Conservation (phyloP, 441 rosid genomes). For the Pelargonium cotyledonis region DNA sequence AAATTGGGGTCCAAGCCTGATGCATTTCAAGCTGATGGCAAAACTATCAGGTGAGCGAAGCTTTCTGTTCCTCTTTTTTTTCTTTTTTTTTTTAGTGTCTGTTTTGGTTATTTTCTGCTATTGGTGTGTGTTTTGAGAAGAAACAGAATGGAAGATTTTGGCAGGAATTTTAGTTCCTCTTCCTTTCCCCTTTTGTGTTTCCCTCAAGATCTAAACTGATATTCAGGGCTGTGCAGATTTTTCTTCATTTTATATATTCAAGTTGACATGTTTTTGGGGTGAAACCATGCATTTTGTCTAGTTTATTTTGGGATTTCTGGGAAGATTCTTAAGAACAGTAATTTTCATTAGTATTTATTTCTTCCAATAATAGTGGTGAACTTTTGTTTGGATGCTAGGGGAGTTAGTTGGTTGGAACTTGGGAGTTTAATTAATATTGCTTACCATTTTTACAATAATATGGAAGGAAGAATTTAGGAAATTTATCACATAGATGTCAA, state of each 20-base stretch:
- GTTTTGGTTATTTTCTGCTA: slow-evolving; percentile 3
- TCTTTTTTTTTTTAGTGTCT: neutral
- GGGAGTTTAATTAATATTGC: neutral
- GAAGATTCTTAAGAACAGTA: neutral
- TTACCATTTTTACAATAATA: neutral
- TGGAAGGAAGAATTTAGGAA: neutral
- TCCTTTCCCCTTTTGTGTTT: neutral
- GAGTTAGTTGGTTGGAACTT: neutral
- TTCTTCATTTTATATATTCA: neutral
- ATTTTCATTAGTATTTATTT: too few species aligned
- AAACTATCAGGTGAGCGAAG: slow-evolving; percentile 46
- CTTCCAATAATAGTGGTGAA: neutral
- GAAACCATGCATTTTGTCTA: neutral
- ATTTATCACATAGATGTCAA: slow-evolving; percentile 8
- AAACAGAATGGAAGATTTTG: neutral
- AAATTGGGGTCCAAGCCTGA: slow-evolving; percentile 97
- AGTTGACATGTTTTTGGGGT: neutral
- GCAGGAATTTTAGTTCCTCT: neutral
- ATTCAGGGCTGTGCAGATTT: slow-evolving; percentile 1
- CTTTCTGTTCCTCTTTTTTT: neutral
- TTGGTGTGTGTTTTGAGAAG: slow-evolving; percentile 17
- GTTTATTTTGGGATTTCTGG: neutral
- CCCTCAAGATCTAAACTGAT: neutral
- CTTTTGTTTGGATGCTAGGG: neutral
- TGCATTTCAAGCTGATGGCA: slow-evolving; percentile 72